phyloP scores from a whole-genome alignment of 371 early-diverging fungal genomes.

The Apophysomyces elegans region DNA sequence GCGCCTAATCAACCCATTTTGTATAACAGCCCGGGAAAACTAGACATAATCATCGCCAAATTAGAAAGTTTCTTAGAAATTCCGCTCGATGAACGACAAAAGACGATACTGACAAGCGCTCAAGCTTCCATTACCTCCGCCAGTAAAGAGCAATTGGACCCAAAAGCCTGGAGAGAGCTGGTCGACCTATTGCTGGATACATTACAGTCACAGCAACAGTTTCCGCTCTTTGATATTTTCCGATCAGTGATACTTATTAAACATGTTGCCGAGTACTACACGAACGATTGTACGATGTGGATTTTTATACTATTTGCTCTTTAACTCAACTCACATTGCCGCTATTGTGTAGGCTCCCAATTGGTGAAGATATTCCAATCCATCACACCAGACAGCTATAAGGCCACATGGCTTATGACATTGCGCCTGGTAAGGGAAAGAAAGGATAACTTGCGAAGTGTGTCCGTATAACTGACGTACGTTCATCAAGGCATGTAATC shows the following conservation, averaged over 20 bases:
- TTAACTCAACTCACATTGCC: background rate
- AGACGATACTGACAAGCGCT: conserved; percentile 27
- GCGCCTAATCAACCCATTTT: conserved; percentile 58
- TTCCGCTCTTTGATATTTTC: conserved; percentile 71
- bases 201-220: conserved; percentile 55
- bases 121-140: conserved; percentile 19
- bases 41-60: conserved; percentile 66
- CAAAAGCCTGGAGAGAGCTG: conserved; percentile 38
- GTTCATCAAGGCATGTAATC: conserved; percentile 57
- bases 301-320: background rate
- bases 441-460: too few species aligned
- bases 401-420: conserved; percentile 53
- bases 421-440: conserved; percentile 49
- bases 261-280: conserved; percentile 49
- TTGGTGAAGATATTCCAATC: conserved; percentile 19
- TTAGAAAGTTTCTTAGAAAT: conserved; percentile 45
- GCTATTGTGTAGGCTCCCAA: conserved; percentile 16
- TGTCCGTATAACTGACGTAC: too few species aligned
- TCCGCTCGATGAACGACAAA: conserved; percentile 30
- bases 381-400: conserved; percentile 19
- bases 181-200: conserved; percentile 40
- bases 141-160: conserved; percentile 9
- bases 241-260: conserved; percentile 54
- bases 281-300: conserved; percentile 43
- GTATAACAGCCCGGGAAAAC: conserved; percentile 53